These are phyloP conservation scores for Epichloe festucae DNA, from an alignment of 2,329 filamentous ascomycete species.

Conservation along the genomic window DNA sequence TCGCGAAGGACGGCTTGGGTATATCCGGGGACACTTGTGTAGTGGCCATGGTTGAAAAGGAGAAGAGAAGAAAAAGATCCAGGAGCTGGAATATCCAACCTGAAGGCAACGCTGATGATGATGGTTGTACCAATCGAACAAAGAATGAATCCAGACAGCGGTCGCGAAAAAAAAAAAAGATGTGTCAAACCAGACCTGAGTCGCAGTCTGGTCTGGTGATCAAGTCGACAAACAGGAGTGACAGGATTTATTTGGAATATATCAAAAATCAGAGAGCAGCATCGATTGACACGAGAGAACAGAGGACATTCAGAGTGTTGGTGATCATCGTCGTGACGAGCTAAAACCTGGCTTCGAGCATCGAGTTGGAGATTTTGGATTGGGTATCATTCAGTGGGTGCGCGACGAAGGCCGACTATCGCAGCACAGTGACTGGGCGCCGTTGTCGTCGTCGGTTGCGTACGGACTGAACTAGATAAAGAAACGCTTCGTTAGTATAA, in stretches of 20 bases:
- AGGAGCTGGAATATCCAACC: slow-evolving; percentile 12
- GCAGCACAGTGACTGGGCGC: neutral
- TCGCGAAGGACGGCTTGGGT: slow-evolving; percentile 60
- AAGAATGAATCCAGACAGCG: slow-evolving; percentile 7
- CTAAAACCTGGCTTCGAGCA: slow-evolving; percentile 17
- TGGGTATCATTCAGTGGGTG: neutral
- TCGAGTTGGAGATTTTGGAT: neutral
- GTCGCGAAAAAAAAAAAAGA: neutral
- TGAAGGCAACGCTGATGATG: slow-evolving; percentile 8
- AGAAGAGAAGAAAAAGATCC: slow-evolving; percentile 5
- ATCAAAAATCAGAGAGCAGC: slow-evolving; percentile 40
- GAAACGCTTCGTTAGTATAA: neutral
- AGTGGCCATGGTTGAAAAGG: slow-evolving; percentile 29
- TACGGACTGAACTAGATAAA: neutral
- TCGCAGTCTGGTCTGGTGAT: slow-evolving; percentile 4
- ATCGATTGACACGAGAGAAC: slow-evolving; percentile 39
- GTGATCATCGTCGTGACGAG: slow-evolving; percentile 41
- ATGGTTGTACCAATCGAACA: neutral
- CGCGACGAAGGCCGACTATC: slow-evolving; percentile 1
- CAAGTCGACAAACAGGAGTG: slow-evolving; percentile 15
- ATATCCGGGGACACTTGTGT: slow-evolving; percentile 32
- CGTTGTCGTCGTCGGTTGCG: neutral
- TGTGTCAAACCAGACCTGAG: neutral
- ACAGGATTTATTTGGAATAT: slow-evolving; percentile 12
- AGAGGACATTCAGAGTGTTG: slow-evolving; percentile 34